Evolutionary conservation across 2,329 filamentous ascomycete genomes (phyloP), one percentile per base, ranked within the genome.

Genomic region (Arthrobotrys conoides): DNA sequence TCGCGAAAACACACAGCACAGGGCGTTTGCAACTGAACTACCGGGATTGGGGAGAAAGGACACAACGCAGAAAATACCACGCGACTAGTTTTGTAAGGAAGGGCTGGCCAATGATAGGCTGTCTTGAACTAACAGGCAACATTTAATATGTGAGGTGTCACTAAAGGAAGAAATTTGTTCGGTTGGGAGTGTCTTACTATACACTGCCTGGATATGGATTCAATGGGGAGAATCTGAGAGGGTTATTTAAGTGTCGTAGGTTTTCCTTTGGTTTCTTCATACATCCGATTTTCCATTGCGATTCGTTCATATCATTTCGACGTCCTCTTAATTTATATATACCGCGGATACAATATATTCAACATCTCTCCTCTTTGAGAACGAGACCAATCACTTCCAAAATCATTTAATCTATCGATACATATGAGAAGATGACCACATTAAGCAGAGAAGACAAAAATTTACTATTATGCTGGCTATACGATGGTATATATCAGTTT

Each of bases 391-490:
- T n/a, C n/a, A n/a, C n/a, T n/a, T n/a, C 27, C 27, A 30, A 30
- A 30, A 6, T 30, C 27, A 30, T 30, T 30, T 3, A 30, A 3
- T 3, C 27, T 3, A 30, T 6, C 27, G 3, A 30, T 30, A 30
- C 6, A 36, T 36, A 36, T 16, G 12, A 41, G 1, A 41, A 4
- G 2, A 41, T 41, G 38, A 12, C 3, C 12, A 16, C 12, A 0
- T 16, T 41, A 41, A 16, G 1, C 16, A 41, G 38, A 41, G 12
- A 41, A n/a, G 33, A 24, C 5, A 20, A 38, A 14, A 72, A 57
- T 14, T 8, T 65, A n/a, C 1, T 72, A 24, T 5, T 33, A 27
- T 72, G 69, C 27, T 72, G 69, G 69, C n/a, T 72, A 9, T 66
- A 65, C 38, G 36, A 72, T 6, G 24, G 64, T 0, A 57, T 72